Evolutionary conservation across 2,329 filamentous ascomycete genomes (phyloP).

Genomic region (Rhynchosporium agropyri): DNA sequence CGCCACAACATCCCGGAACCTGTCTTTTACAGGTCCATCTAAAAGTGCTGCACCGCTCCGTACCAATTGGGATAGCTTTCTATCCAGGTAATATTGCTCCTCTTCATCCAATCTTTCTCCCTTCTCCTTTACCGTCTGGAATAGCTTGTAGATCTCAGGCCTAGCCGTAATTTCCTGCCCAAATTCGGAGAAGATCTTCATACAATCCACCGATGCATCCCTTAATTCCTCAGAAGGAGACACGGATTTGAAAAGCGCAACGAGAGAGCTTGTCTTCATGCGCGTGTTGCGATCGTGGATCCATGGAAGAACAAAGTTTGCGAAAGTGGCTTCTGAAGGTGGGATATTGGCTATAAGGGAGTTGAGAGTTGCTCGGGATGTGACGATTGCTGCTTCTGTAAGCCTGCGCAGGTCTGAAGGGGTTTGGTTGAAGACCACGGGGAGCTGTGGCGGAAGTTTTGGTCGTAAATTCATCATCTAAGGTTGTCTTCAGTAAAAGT

Average conservation of each 20-base stretch:
- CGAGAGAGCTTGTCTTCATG: conserved; percentile 9
- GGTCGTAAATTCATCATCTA: too few relatives aligned
- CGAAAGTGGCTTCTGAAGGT: conserved; percentile 12
- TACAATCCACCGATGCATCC: conserved; percentile 14
- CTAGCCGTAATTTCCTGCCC: conserved; percentile 9
- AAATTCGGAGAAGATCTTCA: conserved; percentile 12
- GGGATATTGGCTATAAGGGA: conserved; percentile 1
- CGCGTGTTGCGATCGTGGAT: conserved; percentile 13
- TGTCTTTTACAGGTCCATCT: conserved; percentile 11
- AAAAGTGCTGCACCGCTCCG: conserved; percentile 13
- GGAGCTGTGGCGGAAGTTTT: conserved; percentile 11
- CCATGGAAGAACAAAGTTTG: conserved; percentile 15
- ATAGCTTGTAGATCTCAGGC: conserved; percentile 12
- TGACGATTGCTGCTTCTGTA: neutral
- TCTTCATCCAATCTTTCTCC: conserved; percentile 9
- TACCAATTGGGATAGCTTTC: neutral
- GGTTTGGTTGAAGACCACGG: conserved; percentile 11
- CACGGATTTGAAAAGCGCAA: conserved; percentile 11
- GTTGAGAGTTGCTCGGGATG: conserved; percentile 8
- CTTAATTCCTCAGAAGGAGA: conserved; percentile 10
- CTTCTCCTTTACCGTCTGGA: conserved; percentile 17
- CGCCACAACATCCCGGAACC: conserved; percentile 13
- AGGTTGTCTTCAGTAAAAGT: too few relatives aligned
- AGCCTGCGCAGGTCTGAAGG: neutral
- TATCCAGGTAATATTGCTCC: conserved; percentile 13